These are phyloP conservation scores for Mrakia blollopis DNA, from an alignment of 768 basidiomycete species.

Conservation along the genomic window DNA sequence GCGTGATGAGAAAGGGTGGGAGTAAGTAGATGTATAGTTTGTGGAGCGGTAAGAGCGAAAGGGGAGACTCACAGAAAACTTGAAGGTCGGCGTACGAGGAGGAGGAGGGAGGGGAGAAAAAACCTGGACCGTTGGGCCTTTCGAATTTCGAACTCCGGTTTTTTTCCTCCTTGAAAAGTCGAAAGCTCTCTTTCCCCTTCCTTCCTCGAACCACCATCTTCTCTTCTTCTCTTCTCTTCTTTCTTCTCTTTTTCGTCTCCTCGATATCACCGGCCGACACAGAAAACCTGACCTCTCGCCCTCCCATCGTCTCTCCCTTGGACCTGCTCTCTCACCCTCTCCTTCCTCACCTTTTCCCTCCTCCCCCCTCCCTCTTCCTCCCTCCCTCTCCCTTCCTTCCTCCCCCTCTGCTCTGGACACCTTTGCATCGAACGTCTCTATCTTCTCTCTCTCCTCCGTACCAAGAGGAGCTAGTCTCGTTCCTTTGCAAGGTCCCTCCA, in stretches of 20 bases:
- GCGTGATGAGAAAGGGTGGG: not conserved
- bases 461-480: not conserved
- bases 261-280: no score
- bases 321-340: not conserved
- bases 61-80: not conserved
- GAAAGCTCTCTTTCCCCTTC: not conserved
- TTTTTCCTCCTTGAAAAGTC: not conserved
- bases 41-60: not conserved
- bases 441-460: not conserved
- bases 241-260: no score
- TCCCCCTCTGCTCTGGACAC: not conserved
- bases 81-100: not conserved
- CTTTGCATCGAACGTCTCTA: not conserved
- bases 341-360: not conserved
- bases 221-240: not conserved
- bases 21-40: not conserved
- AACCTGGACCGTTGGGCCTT: not conserved
- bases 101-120: not conserved
- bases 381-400: not conserved
- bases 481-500: not conserved
- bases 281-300: not conserved
- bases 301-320: not conserved
- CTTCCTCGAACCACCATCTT: not conserved
- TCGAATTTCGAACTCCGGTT: not conserved
- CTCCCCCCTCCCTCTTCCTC: not conserved